Conservation (phyloP, 2,329 filamentous ascomycete species). For the Alternaria sp. region DNA sequence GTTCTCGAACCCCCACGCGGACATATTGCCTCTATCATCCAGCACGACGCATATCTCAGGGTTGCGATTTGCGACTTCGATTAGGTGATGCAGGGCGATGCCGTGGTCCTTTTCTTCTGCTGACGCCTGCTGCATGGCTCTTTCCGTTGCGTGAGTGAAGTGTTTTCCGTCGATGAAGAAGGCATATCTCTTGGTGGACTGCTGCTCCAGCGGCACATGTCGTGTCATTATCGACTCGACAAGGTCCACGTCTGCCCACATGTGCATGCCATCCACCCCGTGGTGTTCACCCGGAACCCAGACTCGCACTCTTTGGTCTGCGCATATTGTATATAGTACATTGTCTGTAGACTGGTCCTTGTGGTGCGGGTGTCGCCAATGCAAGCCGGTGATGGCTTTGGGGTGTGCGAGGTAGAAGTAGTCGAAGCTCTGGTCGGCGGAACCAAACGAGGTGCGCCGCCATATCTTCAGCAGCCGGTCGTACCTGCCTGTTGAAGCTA, state of each 20-base stretch:
- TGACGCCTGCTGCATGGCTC: slow-evolving; percentile 71
- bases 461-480: slow-evolving; percentile 92
- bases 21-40: slow-evolving; percentile 85
- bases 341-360: slow-evolving; percentile 82
- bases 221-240: slow-evolving; percentile 71
- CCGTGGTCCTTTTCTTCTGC: slow-evolving; percentile 67
- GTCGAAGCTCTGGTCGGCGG: slow-evolving; percentile 85
- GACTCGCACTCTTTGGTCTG: slow-evolving; percentile 79
- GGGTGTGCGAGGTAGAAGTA: slow-evolving; percentile 91
- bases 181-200: slow-evolving; percentile 66
- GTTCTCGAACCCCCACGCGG: slow-evolving; percentile 91
- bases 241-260: slow-evolving; percentile 85
- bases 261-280: slow-evolving; percentile 73
- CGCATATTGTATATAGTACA: slow-evolving; percentile 87
- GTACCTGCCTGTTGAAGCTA: slow-evolving; percentile 79
- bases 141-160: slow-evolving; percentile 79
- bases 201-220: slow-evolving; percentile 50
- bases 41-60: slow-evolving; percentile 89
- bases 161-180: slow-evolving; percentile 86
- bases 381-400: slow-evolving; percentile 76
- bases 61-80: slow-evolving; percentile 82
- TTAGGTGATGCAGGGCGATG: slow-evolving; percentile 82
- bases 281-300: slow-evolving; percentile 82
- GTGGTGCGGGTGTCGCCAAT: slow-evolving; percentile 84
- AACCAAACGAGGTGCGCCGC: slow-evolving; percentile 84